Evolutionary conservation across 2,329 filamentous ascomycete species (phyloP).

Genomic region (Colletotrichum zoysiae): DNA sequence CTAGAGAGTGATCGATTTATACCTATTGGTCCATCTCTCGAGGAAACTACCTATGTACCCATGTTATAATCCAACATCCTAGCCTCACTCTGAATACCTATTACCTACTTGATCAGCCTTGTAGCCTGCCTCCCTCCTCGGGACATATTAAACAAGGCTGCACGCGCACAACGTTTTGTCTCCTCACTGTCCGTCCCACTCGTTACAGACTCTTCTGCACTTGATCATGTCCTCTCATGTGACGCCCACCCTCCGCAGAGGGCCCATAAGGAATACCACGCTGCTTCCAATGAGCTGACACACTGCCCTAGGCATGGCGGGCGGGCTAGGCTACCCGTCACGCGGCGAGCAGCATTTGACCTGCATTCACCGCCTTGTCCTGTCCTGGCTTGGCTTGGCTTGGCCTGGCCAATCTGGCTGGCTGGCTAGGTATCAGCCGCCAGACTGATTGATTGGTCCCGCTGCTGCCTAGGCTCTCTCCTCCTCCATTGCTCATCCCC

Average conservation of each 20-base stretch:
- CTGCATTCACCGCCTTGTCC: slow-evolving; percentile 28
- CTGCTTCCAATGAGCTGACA: slow-evolving; percentile 12
- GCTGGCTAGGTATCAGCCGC: neutral
- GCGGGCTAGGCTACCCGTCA: neutral
- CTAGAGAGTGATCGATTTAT: too few relatives aligned
- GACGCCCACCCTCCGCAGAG: neutral
- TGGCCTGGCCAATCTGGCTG: slow-evolving; percentile 3
- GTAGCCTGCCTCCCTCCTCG: too few relatives aligned
- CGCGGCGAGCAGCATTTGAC: slow-evolving; percentile 7
- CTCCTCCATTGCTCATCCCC: neutral
- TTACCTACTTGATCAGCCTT: neutral
- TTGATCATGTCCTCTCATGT: neutral
- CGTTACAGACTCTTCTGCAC: neutral
- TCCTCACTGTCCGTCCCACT: neutral
- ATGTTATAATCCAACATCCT: neutral
- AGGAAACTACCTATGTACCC: too few relatives aligned
- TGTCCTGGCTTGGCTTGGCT: slow-evolving; percentile 11
- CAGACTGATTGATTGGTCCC: neutral
- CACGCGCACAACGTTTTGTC: neutral
- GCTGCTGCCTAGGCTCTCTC: neutral
- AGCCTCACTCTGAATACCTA: neutral
- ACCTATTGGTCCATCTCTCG: too few relatives aligned
- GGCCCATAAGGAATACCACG: slow-evolving; percentile 28
- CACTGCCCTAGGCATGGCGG: slow-evolving; percentile 14
- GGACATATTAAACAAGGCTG: neutral